Conservation (phyloP, 306 rosid species). For the Cajanus cajan region DNA sequence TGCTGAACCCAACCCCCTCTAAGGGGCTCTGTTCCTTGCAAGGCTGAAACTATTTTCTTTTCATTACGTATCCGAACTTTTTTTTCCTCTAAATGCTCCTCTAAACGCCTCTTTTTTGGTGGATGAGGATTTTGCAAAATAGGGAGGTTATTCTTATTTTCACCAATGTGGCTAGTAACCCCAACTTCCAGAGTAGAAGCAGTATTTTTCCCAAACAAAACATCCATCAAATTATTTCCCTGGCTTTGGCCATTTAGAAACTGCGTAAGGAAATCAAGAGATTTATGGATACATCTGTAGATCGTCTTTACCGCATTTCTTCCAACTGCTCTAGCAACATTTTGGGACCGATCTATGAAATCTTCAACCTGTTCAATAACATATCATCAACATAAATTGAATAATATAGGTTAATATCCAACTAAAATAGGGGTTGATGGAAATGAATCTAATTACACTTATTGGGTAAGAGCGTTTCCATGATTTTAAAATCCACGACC, state of each 20-base stretch:
- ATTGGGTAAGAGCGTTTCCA: slow-evolving; percentile 28
- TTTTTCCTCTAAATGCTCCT: background rate
- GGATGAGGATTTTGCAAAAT: slow-evolving; percentile 6
- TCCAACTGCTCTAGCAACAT: slow-evolving; percentile 49
- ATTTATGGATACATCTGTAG: slow-evolving; percentile 32
- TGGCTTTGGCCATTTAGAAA: slow-evolving; percentile 29
- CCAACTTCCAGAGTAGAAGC: slow-evolving; percentile 7
- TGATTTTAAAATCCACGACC: slow-evolving; percentile 48
- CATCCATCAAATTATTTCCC: slow-evolving; percentile 31
- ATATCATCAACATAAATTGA: slow-evolving; percentile 8
- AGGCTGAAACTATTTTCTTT: background rate
- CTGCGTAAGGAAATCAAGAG: slow-evolving; percentile 20
- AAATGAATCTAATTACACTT: slow-evolving; percentile 37
- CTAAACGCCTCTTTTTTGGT: slow-evolving; percentile 15
- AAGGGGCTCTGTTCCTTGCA: slow-evolving; percentile 10
- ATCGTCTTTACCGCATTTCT: slow-evolving; percentile 20
- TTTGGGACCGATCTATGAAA: slow-evolving; percentile 43
- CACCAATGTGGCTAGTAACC: slow-evolving; percentile 4
- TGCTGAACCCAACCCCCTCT: slow-evolving; percentile 5
- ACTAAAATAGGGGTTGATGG: background rate
- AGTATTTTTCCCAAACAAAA: slow-evolving; percentile 32
- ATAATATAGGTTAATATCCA: background rate
- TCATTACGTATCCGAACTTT: slow-evolving; percentile 3
- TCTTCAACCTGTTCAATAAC: slow-evolving; percentile 48
- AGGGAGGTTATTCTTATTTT: background rate